Evolutionary conservation across 2,329 filamentous ascomycete genomes (phyloP), one percentile per base, ranked within the genome.

Genomic region (Xylaria sp.): DNA sequence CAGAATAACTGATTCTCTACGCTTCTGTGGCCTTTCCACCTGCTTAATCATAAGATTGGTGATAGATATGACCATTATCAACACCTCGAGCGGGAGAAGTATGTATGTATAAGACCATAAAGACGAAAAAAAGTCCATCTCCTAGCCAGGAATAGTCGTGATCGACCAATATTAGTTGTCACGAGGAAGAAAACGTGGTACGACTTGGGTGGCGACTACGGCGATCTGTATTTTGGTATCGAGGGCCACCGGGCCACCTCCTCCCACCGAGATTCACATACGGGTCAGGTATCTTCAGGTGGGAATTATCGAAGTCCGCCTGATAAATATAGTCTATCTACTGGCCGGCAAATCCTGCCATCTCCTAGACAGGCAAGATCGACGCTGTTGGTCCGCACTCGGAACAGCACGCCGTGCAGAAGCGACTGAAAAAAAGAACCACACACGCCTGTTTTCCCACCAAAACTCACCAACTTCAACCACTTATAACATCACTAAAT

Each of bases 301-400:
- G 51, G 60, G 59, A 32, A 59, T 44, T 39, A 48, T 48, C 34
- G 4, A 59, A 58, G 44, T 39, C 23, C 57, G 51, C 63, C 61
- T 60, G 58, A 67, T 32, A 44, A 51, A 20, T 13, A 41, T 39
- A 55, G 57, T 57, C 61, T 37, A 37, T 13, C 18, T n/a, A n/a
- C 41, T 46, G 41, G 41, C 18, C 18, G 69, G 69, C 28, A 69
- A 66, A 25, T 60, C 61, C 51, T 68, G 54, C 70, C 66, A 69
- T n/a, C 65, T 69, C 55, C 55, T 34, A 74, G 68, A 39, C 32
- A 62, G 70, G 70, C 68, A 67, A 64, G 75, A 76, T 76, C 75
- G 70, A 68, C 75, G 63, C 7, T 34, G 34, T 51, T 37, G 48
- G 70, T 71, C 69, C 72, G 70, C 71, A 56, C 68, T 72, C 65